Conservation (phyloP, 805 yeast genomes). For the Lachancea dasiensis region DNA sequence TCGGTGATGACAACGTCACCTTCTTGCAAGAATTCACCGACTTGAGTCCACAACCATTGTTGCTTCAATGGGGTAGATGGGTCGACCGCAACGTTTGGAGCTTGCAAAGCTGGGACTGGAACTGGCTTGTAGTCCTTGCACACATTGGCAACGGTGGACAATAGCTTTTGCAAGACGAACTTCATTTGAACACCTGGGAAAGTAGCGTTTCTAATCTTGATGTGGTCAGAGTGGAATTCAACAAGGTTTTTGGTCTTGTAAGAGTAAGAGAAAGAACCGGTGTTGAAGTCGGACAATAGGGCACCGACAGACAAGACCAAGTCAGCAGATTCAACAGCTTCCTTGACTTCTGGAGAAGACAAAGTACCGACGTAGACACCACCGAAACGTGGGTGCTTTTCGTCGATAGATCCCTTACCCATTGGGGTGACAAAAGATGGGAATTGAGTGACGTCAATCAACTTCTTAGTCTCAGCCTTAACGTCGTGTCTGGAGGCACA, state of each 20-base stretch:
- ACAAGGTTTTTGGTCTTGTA: conserved; percentile 69
- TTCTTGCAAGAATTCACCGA: conserved; percentile 55
- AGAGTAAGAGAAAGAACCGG: conserved; percentile 78
- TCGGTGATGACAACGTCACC: conserved; percentile 66
- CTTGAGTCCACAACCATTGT: conserved; percentile 63
- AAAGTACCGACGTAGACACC: conserved; percentile 86
- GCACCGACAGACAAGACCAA: conserved; percentile 77
- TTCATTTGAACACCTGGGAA: conserved; percentile 73
- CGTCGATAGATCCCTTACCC: conserved; percentile 81
- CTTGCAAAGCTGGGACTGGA: conserved; percentile 49
- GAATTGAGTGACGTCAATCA: conserved; percentile 65
- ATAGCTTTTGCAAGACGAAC: conserved; percentile 42
- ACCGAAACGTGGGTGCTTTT: conserved; percentile 64
- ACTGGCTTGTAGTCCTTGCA: conserved; percentile 43
- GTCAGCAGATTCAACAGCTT: conserved; percentile 68
- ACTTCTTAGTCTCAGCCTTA: conserved; percentile 52
- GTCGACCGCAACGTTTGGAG: conserved; percentile 40
- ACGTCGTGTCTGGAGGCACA: conserved; percentile 78
- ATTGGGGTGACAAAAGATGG: conserved; percentile 84
- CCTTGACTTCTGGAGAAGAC: conserved; percentile 65
- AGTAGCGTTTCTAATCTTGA: conserved; percentile 61
- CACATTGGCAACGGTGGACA: conserved; percentile 34
- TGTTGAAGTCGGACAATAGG: conserved; percentile 79
- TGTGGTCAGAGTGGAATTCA: conserved; percentile 74
- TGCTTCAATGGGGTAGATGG: conserved; percentile 48